Evolutionary conservation across 1,139 yeast genomes (phyloP), one percentile per base, ranked within the genome.

Genomic region (Kodamaea alishanica): DNA sequence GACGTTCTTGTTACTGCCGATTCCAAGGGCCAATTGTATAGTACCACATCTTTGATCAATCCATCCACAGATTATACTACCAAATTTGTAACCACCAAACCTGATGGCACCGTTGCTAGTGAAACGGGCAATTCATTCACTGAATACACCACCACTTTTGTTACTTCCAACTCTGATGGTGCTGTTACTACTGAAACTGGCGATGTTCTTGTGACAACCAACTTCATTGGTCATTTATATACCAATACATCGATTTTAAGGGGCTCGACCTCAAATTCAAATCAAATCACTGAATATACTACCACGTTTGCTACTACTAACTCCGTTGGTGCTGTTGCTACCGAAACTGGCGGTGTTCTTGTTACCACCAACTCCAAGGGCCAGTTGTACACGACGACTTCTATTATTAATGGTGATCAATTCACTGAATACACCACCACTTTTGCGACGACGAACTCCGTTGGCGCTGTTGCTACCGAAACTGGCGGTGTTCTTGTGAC

Each of bases 241-340:
- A 35, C 39, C 24, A 26, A 34, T 1, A 31, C 39, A 6, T 30
- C 34, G 5, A 8, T 24, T 2, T 28, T 28, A 9, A 20, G 24
- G 11, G 32, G n/a, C 7, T 24, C 37, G 6, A 25, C 15, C 9
- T 5, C 28, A 20, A 24, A 38, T 24, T 7, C 43, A 5, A 31
- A 35, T 22, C 35, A 23, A 34, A 23, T 45, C 39, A 47, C 55
- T 27, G 49, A 47, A 8, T 49, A 47, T 46, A 47, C 56, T 20
- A 51, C 54, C 24, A 51, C 55, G n/a, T 20, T 23, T 30, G 20
- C 27, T 4, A 32, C 41, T 4, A 40, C 55, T n/a, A 41, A 43
- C 25, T 20, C 43, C 15, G 48, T 44, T 37, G 59, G 57, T 10
- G n/a, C n/a, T n/a, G n/a, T n/a, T n/a, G n/a, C n/a, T n/a, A n/a